These are phyloP conservation scores for Lenwebbia sp. DNA, from an alignment of 345 rosid genomes.

Conservation along the genomic window DNA sequence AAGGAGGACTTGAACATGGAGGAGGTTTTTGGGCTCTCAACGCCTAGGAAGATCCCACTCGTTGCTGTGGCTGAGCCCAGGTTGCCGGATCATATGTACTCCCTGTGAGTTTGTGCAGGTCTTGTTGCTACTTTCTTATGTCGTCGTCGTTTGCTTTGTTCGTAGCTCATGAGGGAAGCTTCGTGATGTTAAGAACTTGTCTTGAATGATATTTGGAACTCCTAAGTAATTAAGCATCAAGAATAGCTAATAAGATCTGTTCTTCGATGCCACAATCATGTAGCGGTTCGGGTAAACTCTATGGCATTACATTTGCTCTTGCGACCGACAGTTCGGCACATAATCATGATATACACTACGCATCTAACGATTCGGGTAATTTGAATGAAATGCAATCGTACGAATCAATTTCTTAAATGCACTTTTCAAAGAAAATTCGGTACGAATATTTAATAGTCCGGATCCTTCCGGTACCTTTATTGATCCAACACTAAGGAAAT, in stretches of 20 bases:
- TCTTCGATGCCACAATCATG: background rate
- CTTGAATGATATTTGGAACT: background rate
- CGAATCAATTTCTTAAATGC: no score
- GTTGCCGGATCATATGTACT: constrained; percentile 27
- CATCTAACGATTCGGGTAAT: no score
- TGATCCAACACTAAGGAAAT: no score
- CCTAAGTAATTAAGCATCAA: background rate
- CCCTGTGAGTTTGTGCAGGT: background rate
- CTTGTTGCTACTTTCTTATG: background rate
- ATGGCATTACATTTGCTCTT: background rate
- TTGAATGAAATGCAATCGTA: no score
- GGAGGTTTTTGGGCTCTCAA: constrained; percentile 40
- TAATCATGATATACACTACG: no score
- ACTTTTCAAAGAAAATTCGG: no score
- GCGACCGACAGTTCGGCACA: no score
- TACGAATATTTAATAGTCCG: no score
- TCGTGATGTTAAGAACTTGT: background rate
- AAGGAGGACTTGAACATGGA: constrained; percentile 42
- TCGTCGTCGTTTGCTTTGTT: background rate
- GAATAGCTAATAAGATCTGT: background rate
- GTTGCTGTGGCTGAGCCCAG: constrained; percentile 27
- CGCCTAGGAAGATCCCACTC: constrained; percentile 40
- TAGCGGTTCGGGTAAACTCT: background rate
- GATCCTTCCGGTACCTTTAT: no score
- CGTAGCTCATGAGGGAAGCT: background rate